These are phyloP conservation scores for Umbelopsis isabellina DNA, from an alignment of 192 early-diverging fungal species.

Conservation along the genomic window DNA sequence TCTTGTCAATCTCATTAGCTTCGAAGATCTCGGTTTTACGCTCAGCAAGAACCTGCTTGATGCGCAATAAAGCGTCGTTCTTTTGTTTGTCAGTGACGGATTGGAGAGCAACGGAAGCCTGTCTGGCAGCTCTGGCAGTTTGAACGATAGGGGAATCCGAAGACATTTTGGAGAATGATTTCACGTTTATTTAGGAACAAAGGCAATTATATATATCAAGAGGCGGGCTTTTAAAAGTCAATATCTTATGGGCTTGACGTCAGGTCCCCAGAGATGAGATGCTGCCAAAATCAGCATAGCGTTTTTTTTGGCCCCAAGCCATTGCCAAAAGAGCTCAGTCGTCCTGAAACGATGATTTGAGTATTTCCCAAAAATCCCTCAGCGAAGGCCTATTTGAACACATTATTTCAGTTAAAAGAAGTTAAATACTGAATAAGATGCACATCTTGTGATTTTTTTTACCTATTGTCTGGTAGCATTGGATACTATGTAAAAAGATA, in stretches of 20 bases:
- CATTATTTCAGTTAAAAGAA: not conserved
- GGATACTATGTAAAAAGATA: slow-evolving; percentile 55
- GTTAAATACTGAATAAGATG: not conserved
- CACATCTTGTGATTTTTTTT: not conserved
- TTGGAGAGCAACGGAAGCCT: slow-evolving; percentile 75
- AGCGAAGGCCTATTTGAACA: not conserved
- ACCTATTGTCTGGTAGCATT: slow-evolving; percentile 73
- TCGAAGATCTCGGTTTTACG: slow-evolving; percentile 69
- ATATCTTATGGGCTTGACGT: not conserved
- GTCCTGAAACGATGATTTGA: slow-evolving; percentile 22
- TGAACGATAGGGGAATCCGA: slow-evolving; percentile 20
- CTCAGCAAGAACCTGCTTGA: slow-evolving; percentile 68
- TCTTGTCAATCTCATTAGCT: slow-evolving; percentile 81
- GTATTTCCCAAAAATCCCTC: slow-evolving; percentile 15
- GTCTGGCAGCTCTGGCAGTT: slow-evolving; percentile 64
- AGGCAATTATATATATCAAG: not conserved
- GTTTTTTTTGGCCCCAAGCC: not conserved
- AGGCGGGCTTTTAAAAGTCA: not conserved
- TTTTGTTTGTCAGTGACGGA: slow-evolving; percentile 74
- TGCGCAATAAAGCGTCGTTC: slow-evolving; percentile 70
- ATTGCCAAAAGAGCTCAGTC: slow-evolving; percentile 4
- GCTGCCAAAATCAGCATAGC: not conserved
- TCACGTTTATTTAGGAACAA: not conserved
- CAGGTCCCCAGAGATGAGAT: slow-evolving; percentile 7
- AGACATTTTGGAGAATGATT: not conserved